A percentile compares a stretch with the other conserved stretches of the same genome.
Evolutionary conservation across 1,284 basidiomycete genomes (phyloP).

Genomic region (Trametes sp.): DNA sequence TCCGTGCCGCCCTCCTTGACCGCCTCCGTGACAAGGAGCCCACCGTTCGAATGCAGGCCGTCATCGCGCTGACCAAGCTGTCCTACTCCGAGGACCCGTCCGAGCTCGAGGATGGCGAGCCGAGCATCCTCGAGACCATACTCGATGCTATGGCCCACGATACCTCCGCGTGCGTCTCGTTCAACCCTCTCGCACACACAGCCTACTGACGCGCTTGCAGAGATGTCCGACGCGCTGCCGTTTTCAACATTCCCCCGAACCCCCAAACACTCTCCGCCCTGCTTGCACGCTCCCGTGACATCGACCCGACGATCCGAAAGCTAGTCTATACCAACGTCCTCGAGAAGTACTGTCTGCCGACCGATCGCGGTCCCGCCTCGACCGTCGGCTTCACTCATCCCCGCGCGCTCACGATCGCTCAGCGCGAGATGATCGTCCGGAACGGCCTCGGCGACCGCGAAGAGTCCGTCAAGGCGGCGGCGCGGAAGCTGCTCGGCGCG

Average conservation of each 20-base stretch:
- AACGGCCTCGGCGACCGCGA: conserved; percentile 92
- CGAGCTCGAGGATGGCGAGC: conserved; percentile 71
- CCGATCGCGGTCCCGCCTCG: conserved; percentile 19
- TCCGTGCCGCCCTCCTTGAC: conserved; percentile 78
- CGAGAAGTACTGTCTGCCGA: conserved; percentile 40
- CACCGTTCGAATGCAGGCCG: conserved; percentile 84
- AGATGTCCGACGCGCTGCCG: conserved; percentile 89
- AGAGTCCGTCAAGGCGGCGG: conserved; percentile 80
- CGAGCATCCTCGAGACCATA: conserved; percentile 72
- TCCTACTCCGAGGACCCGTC: conserved; percentile 79
- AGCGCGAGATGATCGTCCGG: conserved; percentile 81
- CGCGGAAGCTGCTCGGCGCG: conserved; percentile 76
- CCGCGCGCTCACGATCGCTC: conserved; percentile 73
- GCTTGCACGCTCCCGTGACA: conserved; percentile 85
- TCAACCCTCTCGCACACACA: no score
- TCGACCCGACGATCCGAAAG: conserved; percentile 84
- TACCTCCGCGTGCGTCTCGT: conserved; percentile 81
- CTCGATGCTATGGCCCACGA: conserved; percentile 82
- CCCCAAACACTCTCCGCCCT: conserved; percentile 70
- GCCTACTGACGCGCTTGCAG: conserved; percentile 48
- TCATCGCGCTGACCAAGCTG: conserved; percentile 86
- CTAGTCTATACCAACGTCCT: conserved; percentile 81
- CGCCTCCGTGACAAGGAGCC: conserved; percentile 89
- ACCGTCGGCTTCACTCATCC: conserved; percentile 69
- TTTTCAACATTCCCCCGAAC: conserved; percentile 81